Evolutionary conservation across 495 filamentous ascomycete genomes (phyloP).

Genomic region (Aspergillus diversus): DNA sequence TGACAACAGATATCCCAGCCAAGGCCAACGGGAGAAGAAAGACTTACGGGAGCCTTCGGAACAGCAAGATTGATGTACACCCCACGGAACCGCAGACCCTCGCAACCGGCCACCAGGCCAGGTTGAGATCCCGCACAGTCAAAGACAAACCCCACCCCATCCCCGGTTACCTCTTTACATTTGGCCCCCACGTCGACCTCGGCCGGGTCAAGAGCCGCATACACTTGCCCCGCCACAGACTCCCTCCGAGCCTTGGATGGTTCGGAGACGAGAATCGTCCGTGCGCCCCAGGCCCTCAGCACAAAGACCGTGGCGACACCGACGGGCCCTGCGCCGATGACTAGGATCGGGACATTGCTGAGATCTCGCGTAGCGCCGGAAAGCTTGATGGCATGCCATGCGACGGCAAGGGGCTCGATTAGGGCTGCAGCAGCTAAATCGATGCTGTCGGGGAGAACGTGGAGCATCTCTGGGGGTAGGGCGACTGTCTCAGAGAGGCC

Average conservation of each 20-base stretch:
- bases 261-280: constrained; percentile 31
- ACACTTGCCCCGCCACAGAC: neutral
- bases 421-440: constrained; percentile 48
- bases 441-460: constrained; percentile 23
- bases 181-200: constrained; percentile 45
- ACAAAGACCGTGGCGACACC: constrained; percentile 56
- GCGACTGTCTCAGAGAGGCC: constrained; percentile 19
- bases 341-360: constrained; percentile 43
- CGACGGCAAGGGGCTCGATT: constrained; percentile 61
- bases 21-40: neutral
- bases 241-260: constrained; percentile 10
- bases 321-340: constrained; percentile 61
- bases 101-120: constrained; percentile 45
- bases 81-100: constrained; percentile 46
- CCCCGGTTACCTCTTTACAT: constrained; percentile 40
- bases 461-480: constrained; percentile 10
- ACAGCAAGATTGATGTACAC: constrained; percentile 58
- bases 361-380: constrained; percentile 45
- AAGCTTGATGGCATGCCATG: constrained; percentile 56
- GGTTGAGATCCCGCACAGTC: constrained; percentile 55
- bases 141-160: constrained; percentile 53
- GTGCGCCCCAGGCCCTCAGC: constrained; percentile 49
- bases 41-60: constrained; percentile 46
- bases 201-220: constrained; percentile 48
- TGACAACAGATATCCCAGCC: constrained; percentile 29